phyloP scores from a whole-genome alignment of 2,329 filamentous ascomycete species.

The Ambrosiella cleistominuta region DNA sequence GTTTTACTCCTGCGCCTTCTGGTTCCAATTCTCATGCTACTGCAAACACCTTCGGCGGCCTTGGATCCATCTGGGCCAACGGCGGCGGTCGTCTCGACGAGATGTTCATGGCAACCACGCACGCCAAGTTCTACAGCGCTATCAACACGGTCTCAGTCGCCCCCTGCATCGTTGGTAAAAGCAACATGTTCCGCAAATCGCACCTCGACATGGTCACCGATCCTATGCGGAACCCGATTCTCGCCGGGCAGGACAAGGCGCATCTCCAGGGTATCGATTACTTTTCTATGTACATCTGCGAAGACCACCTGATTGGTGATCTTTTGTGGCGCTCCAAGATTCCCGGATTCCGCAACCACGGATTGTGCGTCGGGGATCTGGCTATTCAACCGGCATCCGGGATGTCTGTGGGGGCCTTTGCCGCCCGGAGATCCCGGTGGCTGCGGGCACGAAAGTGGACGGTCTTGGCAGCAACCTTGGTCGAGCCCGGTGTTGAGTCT shows the following conservation, averaged over 20 bases:
- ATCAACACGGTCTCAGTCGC: conserved; percentile 88
- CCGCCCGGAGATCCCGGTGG: conserved; percentile 73
- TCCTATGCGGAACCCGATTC: conserved; percentile 27
- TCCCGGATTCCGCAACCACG: conserved; percentile 58
- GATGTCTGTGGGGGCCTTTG: conserved; percentile 62
- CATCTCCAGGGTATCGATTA: conserved; percentile 58
- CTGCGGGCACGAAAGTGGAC: conserved; percentile 88
- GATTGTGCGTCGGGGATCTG: conserved; percentile 66
- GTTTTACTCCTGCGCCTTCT: neutral
- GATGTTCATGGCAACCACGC: conserved; percentile 80
- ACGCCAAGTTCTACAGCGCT: conserved; percentile 94
- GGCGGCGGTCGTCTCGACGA: conserved; percentile 80
- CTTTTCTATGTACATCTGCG: conserved; percentile 92
- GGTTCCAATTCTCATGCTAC: neutral
- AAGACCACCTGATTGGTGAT: conserved; percentile 91
- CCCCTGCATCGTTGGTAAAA: conserved; percentile 90
- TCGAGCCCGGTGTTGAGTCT: conserved; percentile 83
- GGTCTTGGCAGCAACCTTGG: conserved; percentile 69
- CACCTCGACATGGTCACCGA: conserved; percentile 63
- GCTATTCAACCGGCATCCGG: conserved; percentile 77
- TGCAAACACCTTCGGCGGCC: conserved; percentile 9
- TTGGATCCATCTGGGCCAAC: conserved; percentile 21
- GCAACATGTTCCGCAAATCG: conserved; percentile 91
- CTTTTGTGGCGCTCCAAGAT: conserved; percentile 61
- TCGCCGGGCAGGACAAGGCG: conserved; percentile 19